Base-by-base conservation (phyloP, 2,329 filamentous ascomycete genomes). In the Colletotrichum gigasporum region DNA sequence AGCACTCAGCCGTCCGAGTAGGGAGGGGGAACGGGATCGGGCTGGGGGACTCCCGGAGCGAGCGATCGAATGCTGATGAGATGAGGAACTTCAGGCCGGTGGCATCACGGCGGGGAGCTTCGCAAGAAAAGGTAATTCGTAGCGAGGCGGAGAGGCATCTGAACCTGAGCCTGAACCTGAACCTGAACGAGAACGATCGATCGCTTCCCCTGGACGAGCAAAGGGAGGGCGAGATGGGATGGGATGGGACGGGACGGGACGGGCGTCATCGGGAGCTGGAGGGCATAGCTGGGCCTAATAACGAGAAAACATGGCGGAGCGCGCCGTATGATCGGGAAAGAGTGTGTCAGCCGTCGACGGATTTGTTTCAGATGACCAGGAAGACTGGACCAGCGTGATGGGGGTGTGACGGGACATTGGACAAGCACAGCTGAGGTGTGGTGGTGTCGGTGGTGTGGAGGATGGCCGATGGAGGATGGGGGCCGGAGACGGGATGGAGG, bases 361-460 rank as follows among this genome's bases (percentile, higher is more conserved):
- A 44, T 41, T 55, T 58, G 63, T 65, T 65, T 65, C 63, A 63
- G 63, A 65, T 65, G 63, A 63, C 63, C 44, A 63, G 45, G 44
- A 44, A 47, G 35, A 62, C 56, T 32, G 59, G 37, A 44, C 20
- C 51, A 58, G 32, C 51, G 37, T 26, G 59, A 45, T 52, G 59
- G 44, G 44, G 51, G 59, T 42, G 30, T 54, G 56, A 55, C 50
- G 42, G 22, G 26, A 26, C 14, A 44, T 24, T 28, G 22, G 18
- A 28, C 32, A 20, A n/a, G 22, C 20, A 26, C 12, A 35, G 9
- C 18, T 56, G 41, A 42, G 39, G 18, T 32, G 24, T 14, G 16
- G 30, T 8, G 22, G 26, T 14, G 42, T 34, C n/a, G 59, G 20
- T 45, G 28, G 30, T 52, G 16, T 45, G 53, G 50, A n/a, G n/a